Evolutionary conservation across 1,284 basidiomycete species (phyloP).

Genomic region (Veloboletus limbatus): DNA sequence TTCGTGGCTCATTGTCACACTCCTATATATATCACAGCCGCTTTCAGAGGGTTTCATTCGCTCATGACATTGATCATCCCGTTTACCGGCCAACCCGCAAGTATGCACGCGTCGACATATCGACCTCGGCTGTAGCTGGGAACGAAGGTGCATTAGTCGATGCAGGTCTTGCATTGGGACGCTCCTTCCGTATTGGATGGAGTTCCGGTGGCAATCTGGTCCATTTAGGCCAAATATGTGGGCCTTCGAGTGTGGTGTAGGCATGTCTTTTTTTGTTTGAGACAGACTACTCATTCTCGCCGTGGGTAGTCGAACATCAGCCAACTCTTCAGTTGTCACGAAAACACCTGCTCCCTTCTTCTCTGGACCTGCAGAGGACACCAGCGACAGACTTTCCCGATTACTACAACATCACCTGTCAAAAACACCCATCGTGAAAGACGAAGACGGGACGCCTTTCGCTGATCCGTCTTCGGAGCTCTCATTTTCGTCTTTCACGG

Average conservation of each 20-base stretch:
- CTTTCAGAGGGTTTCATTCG: slow-evolving; percentile 72
- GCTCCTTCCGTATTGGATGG: slow-evolving; percentile 91
- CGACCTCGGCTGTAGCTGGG: slow-evolving; percentile 60
- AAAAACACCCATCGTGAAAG: slow-evolving; percentile 66
- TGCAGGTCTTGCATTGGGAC: slow-evolving; percentile 81
- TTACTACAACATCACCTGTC: slow-evolving; percentile 80
- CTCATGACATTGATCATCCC: slow-evolving; percentile 61
- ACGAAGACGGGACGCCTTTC: slow-evolving; percentile 53
- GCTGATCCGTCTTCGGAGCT: slow-evolving; percentile 57
- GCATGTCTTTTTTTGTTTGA: slow-evolving; percentile 26
- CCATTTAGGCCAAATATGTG: slow-evolving; percentile 72
- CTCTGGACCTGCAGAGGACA: slow-evolving; percentile 35
- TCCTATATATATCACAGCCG: slow-evolving; percentile 6
- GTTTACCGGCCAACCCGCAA: slow-evolving; percentile 67
- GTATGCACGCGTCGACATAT: slow-evolving; percentile 64
- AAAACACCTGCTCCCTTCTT: slow-evolving; percentile 48
- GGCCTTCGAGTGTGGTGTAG: slow-evolving; percentile 48
- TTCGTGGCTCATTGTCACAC: slow-evolving; percentile 29
- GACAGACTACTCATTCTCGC: slow-evolving; percentile 9
- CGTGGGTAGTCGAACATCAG: slow-evolving; percentile 44
- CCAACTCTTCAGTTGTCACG: slow-evolving; percentile 57
- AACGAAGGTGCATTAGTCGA: slow-evolving; percentile 72
- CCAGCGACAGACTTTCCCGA: slow-evolving; percentile 51
- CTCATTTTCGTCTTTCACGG: slow-evolving; percentile 77
- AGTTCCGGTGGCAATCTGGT: slow-evolving; percentile 78